These are phyloP conservation scores for Colletotrichum endophyticum DNA, from an alignment of 2,329 filamentous ascomycete genomes.

Conservation along the genomic window DNA sequence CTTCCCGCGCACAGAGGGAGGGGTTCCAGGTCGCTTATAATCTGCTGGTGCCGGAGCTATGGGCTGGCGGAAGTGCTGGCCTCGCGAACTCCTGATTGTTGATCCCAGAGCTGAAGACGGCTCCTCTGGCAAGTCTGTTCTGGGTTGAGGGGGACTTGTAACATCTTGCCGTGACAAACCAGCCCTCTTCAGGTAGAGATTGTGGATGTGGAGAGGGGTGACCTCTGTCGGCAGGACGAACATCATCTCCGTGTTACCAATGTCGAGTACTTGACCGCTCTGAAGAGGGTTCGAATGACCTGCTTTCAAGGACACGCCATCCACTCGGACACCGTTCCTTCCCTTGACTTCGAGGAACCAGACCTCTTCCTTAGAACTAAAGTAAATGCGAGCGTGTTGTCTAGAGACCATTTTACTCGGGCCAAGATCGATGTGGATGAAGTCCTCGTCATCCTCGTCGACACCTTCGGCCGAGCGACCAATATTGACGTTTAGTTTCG, in stretches of 20 bases:
- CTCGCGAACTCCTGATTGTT: constrained; percentile 3
- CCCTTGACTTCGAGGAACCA: constrained; percentile 92
- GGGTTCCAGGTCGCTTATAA: constrained; percentile 66
- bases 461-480: constrained; percentile 68
- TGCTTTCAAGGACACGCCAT: constrained; percentile 73
- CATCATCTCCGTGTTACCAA: constrained; percentile 96
- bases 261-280: constrained; percentile 90
- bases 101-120: constrained; percentile 18
- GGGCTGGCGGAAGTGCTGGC: constrained; percentile 41
- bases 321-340: constrained; percentile 87
- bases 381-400: constrained; percentile 76
- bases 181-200: constrained; percentile 72
- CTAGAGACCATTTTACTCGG: constrained; percentile 83
- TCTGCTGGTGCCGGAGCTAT: constrained; percentile 66
- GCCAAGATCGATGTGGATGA: constrained; percentile 86
- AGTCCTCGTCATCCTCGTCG: constrained; percentile 50
- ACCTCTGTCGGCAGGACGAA: constrained; percentile 88
- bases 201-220: constrained; percentile 69
- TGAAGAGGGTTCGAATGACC: constrained; percentile 70
- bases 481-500: constrained; percentile 76
- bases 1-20: constrained; percentile 50
- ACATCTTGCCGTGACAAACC: constrained; percentile 44
- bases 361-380: constrained; percentile 68
- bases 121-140: constrained; percentile 18
- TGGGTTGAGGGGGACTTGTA: constrained; percentile 11